These are phyloP conservation scores for Coemansia sp. DNA, from an alignment of 192 early-diverging fungal species.

Conservation along the genomic window DNA sequence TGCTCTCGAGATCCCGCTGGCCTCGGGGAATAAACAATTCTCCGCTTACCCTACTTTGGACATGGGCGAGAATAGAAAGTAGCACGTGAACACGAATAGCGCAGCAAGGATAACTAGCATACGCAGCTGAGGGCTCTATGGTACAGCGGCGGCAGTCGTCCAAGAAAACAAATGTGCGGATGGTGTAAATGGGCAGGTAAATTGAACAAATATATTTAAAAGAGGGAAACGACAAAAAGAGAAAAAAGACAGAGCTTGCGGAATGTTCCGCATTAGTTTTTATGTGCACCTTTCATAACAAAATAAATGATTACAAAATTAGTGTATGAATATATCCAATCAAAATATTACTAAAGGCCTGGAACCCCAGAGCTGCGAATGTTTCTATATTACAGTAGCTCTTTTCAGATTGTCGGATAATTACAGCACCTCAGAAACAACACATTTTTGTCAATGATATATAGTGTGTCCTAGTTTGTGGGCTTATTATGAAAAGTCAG, in stretches of 20 bases:
- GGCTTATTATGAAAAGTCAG: too few relatives aligned
- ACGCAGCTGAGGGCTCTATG: neutral
- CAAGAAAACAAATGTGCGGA: neutral
- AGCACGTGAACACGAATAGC: slow-evolving; percentile 6
- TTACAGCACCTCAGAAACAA: neutral
- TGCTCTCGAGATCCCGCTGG: neutral
- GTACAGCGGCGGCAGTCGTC: neutral
- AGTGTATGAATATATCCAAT: too few relatives aligned
- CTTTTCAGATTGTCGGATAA: too few relatives aligned
- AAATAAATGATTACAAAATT: too few relatives aligned
- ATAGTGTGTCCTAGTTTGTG: too few relatives aligned
- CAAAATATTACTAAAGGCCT: too few relatives aligned
- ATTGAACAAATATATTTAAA: neutral
- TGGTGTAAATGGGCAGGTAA: neutral
- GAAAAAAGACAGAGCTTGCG: neutral
- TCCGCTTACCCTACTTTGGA: slow-evolving; percentile 13
- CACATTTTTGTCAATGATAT: neutral
- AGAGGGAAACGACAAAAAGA: neutral
- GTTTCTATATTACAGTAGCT: too few relatives aligned
- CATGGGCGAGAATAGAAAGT: slow-evolving; percentile 2
- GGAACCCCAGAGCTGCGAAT: too few relatives aligned
- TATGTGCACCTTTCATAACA: neutral
- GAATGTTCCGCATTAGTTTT: neutral
- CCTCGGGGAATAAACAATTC: slow-evolving; percentile 6
- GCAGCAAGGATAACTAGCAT: neutral